Evolutionary conservation across 441 rosid genomes (phyloP).

Genomic region (Brassica balearica): DNA sequence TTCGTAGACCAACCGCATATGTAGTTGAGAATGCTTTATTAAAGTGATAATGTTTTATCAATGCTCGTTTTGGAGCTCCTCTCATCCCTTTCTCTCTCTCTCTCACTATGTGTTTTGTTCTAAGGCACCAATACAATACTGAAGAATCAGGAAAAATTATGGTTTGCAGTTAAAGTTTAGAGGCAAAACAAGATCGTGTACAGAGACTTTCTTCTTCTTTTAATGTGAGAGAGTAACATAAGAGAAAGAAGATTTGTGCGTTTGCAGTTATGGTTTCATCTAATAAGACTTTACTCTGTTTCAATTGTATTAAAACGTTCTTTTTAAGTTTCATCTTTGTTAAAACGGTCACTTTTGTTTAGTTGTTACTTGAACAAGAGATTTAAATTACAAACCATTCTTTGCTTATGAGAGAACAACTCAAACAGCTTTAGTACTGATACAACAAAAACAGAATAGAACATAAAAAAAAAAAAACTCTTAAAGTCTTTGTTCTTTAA

Average conservation of each 20-base stretch:
- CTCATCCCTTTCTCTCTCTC: too few species aligned
- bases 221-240: not conserved
- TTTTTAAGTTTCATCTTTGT: slow-evolving; percentile 27
- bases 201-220: slow-evolving; percentile 8
- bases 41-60: too few species aligned
- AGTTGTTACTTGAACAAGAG: not conserved
- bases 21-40: too few species aligned
- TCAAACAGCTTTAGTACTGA: not conserved
- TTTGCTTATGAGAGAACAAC: not conserved
- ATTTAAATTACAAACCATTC: not conserved
- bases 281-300: slow-evolving; percentile 20
- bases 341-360: not conserved
- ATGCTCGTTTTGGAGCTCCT: too few species aligned
- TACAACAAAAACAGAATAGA: not conserved
- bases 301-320: slow-evolving; percentile 18
- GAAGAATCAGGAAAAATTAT: too few species aligned
- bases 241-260: not conserved
- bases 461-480: slow-evolving; percentile 13
- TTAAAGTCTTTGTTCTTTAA: slow-evolving; percentile 20
- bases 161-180: not conserved
- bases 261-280: slow-evolving; percentile 25
- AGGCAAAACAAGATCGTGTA: slow-evolving; percentile 1
- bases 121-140: too few species aligned
- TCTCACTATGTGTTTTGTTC: too few species aligned
- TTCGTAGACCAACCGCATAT: too few species aligned